Percentiles rank a stretch among this genome's conserved stretches.
phyloP scores from a whole-genome alignment of 2,329 filamentous ascomycete genomes.

The Talaromyces rugulosus region DNA sequence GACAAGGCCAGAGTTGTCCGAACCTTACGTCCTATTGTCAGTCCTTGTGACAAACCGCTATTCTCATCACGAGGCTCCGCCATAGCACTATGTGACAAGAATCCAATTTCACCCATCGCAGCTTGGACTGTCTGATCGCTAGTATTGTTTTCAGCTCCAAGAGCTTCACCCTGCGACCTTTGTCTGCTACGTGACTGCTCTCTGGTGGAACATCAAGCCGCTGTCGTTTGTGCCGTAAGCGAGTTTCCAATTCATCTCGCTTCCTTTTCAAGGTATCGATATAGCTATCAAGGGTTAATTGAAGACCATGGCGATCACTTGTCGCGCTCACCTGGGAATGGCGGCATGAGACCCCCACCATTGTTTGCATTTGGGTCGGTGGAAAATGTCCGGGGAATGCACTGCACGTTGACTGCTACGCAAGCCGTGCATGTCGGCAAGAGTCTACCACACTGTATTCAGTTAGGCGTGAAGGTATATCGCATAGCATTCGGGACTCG shows the following conservation, averaged over 20 bases:
- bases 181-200: no score
- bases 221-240: no score
- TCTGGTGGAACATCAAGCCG: no score
- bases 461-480: no score
- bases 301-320: no score
- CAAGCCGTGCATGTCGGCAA: background rate
- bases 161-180: no score
- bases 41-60: constrained; percentile 17
- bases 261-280: constrained; percentile 19
- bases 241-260: constrained; percentile 16
- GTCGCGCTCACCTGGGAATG: background rate
- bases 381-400: background rate
- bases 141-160: no score
- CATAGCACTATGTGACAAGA: constrained; percentile 28
- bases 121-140: constrained; percentile 21
- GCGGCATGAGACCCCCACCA: background rate
- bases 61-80: constrained; percentile 24
- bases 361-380: background rate
- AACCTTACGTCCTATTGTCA: constrained; percentile 8
- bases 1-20: background rate
- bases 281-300: constrained; percentile 6
- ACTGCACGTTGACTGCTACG: background rate
- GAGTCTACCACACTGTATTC: constrained; percentile 20
- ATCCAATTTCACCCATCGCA: constrained; percentile 28
- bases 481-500: no score